A percentile compares a stretch with the other conserved stretches of the same genome.
Evolutionary conservation across 192 early-diverging fungal species (phyloP).

Genomic region (Podila epicladia): DNA sequence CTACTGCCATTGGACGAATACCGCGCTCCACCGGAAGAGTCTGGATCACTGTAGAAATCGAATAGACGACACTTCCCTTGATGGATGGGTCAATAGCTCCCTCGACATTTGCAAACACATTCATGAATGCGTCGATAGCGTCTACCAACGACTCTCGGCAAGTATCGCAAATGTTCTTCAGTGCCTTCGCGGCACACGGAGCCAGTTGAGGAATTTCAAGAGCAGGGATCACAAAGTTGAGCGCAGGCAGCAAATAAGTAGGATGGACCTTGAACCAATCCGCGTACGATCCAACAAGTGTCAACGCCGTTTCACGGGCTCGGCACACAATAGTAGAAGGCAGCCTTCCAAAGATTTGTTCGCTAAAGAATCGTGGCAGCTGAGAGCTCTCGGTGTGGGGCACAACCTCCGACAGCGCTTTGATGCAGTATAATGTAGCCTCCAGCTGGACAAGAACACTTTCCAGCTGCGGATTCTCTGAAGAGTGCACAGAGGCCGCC

Average conservation of each 20-base stretch:
- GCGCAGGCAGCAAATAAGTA: conserved; percentile 60
- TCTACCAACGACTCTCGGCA: conserved; percentile 72
- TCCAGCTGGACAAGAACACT: conserved; percentile 53
- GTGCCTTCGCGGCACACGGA: conserved; percentile 67
- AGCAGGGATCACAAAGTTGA: conserved; percentile 73
- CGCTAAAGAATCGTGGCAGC: conserved; percentile 68
- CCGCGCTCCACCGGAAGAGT: conserved; percentile 41
- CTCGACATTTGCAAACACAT: conserved; percentile 65
- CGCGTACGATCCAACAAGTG: conserved; percentile 65
- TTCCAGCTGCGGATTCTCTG: conserved; percentile 24
- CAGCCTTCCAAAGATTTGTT: conserved; percentile 61
- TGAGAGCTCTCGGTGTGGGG: conserved; percentile 59
- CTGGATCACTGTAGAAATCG: conserved; percentile 47
- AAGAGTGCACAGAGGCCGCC: conserved; percentile 19
- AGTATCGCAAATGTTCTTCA: conserved; percentile 75
- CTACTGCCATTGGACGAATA: conserved; percentile 36
- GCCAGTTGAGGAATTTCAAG: conserved; percentile 66
- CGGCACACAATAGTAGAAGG: conserved; percentile 51
- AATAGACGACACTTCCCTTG: conserved; percentile 49
- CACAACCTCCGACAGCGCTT: conserved; percentile 73
- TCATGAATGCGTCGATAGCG: conserved; percentile 66
- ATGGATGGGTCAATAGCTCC: conserved; percentile 45
- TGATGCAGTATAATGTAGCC: conserved; percentile 71
- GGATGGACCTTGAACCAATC: conserved; percentile 76
- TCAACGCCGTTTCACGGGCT: conserved; percentile 56